Evolutionary conservation across 441 rosid genomes (phyloP), one percentile per base, ranked within the genome.

Genomic region (Biscutella auriculata): DNA sequence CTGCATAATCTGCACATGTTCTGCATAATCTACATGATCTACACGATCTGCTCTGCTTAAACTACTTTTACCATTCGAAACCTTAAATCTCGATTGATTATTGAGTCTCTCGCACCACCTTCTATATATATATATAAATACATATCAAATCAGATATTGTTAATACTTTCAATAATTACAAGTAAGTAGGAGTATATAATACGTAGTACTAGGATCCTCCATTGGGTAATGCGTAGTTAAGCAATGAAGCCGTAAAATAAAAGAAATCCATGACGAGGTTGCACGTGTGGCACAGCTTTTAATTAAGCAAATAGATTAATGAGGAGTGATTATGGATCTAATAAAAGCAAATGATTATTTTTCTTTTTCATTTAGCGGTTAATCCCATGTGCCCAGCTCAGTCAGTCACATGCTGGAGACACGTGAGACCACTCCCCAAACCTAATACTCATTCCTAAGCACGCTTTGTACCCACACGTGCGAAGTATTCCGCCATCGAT

Each of bases 381-480:
- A 66, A 76, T 73, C 85, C 68, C 82, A 70, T 80, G 80, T 53
- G 52, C n/a, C 87, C 87, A 82, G 79, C 79, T 84, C 81, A 76
- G 65, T 72, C 49, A 55, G 59, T 76, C 83, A 81, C 87, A 69
- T 78, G 83, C 54, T 13, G 5, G 12, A 48, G 65, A 46, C 53
- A 53, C 30, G 66, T 27, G 36, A 66, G 79, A 33, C 69, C 77
- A 74, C 15, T 50, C 34, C 52, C 63, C 52, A 53, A 33, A 65
- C 58, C 46, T 3, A 66, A n/a, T n/a, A 36, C 53, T 51, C 56
- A 29, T 60, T 45, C 48, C 34, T 35, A 47, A 42, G 50, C 53
- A 21, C 15, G 37, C 40, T 50, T 66, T n/a, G n/a, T n/a, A n/a
- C n/a, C 37, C 69, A 75, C 80, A 78, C 76, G 74, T 77, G 74